Conservation (phyloP, 2,329 filamentous ascomycete genomes). For the Fusarium torreyae region DNA sequence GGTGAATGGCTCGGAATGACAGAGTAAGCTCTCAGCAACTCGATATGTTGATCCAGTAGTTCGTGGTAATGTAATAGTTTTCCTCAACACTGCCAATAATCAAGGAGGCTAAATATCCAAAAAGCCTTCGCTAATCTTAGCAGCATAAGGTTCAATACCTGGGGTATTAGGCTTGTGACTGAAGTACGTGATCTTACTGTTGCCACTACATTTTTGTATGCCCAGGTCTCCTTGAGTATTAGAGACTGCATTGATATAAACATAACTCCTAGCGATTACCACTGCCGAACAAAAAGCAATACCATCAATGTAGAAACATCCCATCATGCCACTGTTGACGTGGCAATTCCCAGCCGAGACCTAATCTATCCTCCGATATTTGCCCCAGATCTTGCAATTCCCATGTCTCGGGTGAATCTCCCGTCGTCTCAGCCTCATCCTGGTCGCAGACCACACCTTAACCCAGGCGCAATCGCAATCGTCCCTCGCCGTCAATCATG, state of each 20-base stretch:
- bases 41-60: too few relatives aligned
- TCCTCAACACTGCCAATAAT: too few relatives aligned
- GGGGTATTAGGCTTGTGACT: too few relatives aligned
- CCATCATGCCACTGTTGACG: constrained; percentile 12
- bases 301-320: constrained; percentile 26
- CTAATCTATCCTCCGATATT: constrained; percentile 1
- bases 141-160: too few relatives aligned
- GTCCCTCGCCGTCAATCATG: not conserved
- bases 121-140: too few relatives aligned
- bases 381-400: constrained; percentile 1
- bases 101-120: too few relatives aligned
- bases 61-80: too few relatives aligned
- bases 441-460: not conserved
- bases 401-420: constrained; percentile 26
- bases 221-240: too few relatives aligned
- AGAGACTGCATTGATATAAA: constrained; percentile 17
- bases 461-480: not conserved
- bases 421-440: constrained; percentile 5
- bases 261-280: constrained; percentile 29
- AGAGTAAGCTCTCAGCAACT: too few relatives aligned
- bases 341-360: constrained; percentile 27
- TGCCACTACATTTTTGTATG: too few relatives aligned
- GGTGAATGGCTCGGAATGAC: too few relatives aligned
- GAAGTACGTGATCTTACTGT: too few relatives aligned
- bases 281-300: constrained; percentile 22